These are phyloP conservation scores for Zangia roseola DNA, from an alignment of 768 basidiomycete species.

Conservation along the genomic window DNA sequence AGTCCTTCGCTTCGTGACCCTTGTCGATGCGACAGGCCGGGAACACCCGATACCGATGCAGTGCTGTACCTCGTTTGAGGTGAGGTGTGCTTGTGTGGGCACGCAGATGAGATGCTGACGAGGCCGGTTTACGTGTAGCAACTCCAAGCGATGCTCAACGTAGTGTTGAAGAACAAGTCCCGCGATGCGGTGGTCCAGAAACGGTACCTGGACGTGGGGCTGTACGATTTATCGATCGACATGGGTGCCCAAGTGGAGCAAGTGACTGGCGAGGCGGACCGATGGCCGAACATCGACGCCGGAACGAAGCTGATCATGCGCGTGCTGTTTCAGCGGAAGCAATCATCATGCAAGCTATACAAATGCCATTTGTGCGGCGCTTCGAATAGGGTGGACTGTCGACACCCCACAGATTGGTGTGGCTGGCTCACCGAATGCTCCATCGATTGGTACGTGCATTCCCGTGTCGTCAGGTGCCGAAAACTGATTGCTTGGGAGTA, in stretches of 20 bases:
- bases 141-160: constrained; percentile 19
- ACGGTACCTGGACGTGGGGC: constrained; percentile 22
- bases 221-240: constrained; percentile 26
- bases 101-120: not conserved
- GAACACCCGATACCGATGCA: constrained; percentile 26
- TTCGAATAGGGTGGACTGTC: constrained; percentile 17
- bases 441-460: constrained; percentile 21
- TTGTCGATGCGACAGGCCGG: constrained; percentile 28
- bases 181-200: constrained; percentile 21
- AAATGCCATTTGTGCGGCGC: constrained; percentile 22
- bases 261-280: constrained; percentile 18
- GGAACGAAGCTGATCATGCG: constrained; percentile 27
- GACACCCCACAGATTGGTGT: constrained; percentile 8
- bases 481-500: not conserved
- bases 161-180: constrained; percentile 16
- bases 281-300: constrained; percentile 23
- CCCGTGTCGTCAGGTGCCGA: not conserved
- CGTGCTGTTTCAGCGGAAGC: constrained; percentile 20
- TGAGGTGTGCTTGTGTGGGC: not conserved
- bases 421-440: constrained; percentile 23
- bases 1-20: constrained; percentile 20
- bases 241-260: constrained; percentile 22
- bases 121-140: constrained; percentile 11
- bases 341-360: constrained; percentile 10
- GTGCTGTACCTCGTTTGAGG: constrained; percentile 26